Evolutionary conservation across 2,329 filamentous ascomycete genomes (phyloP).

Genomic region (Geosmithia putterillii): DNA sequence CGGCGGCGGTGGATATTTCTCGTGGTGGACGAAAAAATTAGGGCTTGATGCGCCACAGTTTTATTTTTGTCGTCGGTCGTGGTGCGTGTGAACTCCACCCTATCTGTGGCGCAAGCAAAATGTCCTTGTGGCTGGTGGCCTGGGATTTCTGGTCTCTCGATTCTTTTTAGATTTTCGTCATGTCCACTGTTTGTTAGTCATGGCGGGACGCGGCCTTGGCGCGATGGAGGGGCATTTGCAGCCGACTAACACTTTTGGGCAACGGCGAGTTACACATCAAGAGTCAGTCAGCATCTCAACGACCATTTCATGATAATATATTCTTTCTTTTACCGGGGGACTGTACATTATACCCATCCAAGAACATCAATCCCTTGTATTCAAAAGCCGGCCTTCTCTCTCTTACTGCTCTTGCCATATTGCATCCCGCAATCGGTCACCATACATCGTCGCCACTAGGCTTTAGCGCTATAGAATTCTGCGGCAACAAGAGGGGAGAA

Average conservation of each 20-base stretch:
- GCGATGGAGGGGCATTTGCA: background rate
- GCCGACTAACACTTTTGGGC: background rate
- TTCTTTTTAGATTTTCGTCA: background rate
- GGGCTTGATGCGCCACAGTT: constrained; percentile 18
- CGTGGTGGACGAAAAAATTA: constrained; percentile 22
- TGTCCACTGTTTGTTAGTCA: background rate
- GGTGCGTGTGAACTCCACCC: background rate
- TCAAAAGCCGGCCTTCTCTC: no score
- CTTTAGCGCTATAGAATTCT: no score
- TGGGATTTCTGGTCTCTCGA: background rate
- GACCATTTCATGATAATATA: background rate
- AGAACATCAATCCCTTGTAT: no score
- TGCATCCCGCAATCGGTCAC: background rate
- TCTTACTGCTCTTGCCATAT: background rate
- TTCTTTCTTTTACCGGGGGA: background rate
- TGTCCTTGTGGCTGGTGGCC: constrained; percentile 4
- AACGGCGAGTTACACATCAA: background rate
- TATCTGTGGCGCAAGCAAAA: background rate
- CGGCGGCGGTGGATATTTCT: constrained; percentile 7
- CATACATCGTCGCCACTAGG: background rate
- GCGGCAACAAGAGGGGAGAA: background rate
- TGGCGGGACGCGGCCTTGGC: background rate
- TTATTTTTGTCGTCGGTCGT: no score
- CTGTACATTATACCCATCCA: background rate
- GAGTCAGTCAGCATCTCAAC: background rate